Evolutionary conservation across 495 filamentous ascomycete species (phyloP), one percentile per base, ranked within the genome.

Genomic region (Jackrogersella minutella): DNA sequence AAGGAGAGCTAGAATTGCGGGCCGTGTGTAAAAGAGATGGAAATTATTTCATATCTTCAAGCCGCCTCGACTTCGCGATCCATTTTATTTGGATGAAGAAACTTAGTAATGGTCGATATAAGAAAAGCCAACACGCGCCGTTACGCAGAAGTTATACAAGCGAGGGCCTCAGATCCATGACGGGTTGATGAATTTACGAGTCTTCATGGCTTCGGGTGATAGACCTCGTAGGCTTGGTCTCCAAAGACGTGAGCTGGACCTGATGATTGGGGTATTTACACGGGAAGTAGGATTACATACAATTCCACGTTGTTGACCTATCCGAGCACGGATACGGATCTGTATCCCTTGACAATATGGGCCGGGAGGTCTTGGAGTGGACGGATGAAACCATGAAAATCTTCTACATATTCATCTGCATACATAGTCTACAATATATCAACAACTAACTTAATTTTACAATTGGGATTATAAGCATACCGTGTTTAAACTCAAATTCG

Each of bases 1-100:
- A 22, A 85, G 86, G 71, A 82, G 78, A 71, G 85, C 84, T 40
- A 85, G 87, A 71, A 72, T 89, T 73, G 84, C 85, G 41, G 81
- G 81, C 30, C 79, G 81, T 59, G 73, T 33, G 13, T 78, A 62
- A 76, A 40, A 56, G 41, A 26, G 26, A 22, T 36, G 41, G 14
- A 21, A 36, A 36, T 36, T 5, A 9, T 7, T 22, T 47, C 16
- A 44, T 26, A 10, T 56, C 7, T 24, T 26, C 26, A 33, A 21
- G n/a, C 14, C 11, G 30, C 24, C 16, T 28, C 41, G 31, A 24
- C 11, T 17, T 14, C 8, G 19, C 17, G 16, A n/a, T n/a, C 50
- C 19, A 0, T 16, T 24, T n/a, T 3, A 46, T 30, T 39, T 1
- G 26, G 10, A 17, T 16, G 16, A 22, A 5, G 33, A 51, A 30